Conservation (phyloP, 2,329 filamentous ascomycete genomes). For the Diaporthe sp. region DNA sequence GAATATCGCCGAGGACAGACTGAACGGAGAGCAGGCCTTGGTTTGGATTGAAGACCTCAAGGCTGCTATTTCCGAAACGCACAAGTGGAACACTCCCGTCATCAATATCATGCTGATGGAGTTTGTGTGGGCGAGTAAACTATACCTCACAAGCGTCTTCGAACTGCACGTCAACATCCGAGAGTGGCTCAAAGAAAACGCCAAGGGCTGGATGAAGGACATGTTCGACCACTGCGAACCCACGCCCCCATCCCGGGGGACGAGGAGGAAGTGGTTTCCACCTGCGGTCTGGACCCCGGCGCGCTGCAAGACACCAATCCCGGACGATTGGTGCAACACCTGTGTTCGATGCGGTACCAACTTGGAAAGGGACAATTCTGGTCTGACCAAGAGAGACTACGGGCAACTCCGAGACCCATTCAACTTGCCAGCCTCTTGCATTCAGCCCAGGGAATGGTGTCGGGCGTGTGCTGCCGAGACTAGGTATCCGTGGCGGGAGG, state of each 20-base stretch:
- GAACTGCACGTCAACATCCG: not conserved
- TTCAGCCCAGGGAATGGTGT: not conserved
- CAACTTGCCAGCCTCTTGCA: not conserved
- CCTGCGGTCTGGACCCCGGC: too few species aligned
- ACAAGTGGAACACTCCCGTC: not conserved
- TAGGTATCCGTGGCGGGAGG: not conserved
- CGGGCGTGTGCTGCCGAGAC: rapidly evolving
- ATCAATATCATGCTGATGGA: not conserved
- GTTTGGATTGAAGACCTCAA: not conserved
- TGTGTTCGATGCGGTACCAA: not conserved
- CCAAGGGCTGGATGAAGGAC: rapidly evolving
- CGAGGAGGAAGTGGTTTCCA: too few species aligned
- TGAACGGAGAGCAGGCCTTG: not conserved
- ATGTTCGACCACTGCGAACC: too few species aligned
- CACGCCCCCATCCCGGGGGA: too few species aligned
- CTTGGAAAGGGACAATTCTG: not conserved
- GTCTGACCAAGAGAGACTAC: too few species aligned
- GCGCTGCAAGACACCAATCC: too few species aligned
- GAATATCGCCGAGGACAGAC: rapidly evolving
- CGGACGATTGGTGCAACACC: too few species aligned
- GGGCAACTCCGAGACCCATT: not conserved
- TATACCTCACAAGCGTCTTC: rapidly evolving
- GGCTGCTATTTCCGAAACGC: not conserved
- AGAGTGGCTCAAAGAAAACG: not conserved
- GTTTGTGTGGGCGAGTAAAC: not conserved